Percentiles rank a stretch among this genome's conserved stretches.
Evolutionary conservation across 169 alveolate genomes (phyloP).

Genomic region (Eimeria falciformis): DNA sequence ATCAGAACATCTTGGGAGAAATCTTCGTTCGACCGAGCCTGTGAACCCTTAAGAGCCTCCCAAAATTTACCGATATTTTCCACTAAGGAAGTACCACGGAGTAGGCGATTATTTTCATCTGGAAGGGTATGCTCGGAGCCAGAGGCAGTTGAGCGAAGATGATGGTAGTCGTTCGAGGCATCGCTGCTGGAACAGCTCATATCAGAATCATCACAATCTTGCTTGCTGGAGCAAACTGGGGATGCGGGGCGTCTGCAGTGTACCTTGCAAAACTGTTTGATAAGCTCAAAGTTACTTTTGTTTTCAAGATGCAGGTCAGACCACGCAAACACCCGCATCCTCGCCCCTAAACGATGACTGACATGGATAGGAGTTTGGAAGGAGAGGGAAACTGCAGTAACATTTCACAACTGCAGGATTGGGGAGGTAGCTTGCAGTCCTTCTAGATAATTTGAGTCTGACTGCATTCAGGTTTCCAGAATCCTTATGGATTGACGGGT

Average conservation of each 20-base stretch:
- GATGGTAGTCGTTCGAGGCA: neutral
- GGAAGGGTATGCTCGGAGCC: slow-evolving; percentile 26
- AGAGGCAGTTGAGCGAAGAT: neutral
- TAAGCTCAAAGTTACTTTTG: slow-evolving; percentile 44
- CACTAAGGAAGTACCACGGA: neutral
- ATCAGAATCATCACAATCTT: neutral
- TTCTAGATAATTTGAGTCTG: too few species aligned
- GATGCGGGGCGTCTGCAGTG: slow-evolving; percentile 8
- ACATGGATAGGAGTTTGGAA: too few species aligned
- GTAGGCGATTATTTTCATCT: neutral
- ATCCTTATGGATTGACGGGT: too few species aligned
- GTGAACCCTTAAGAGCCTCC: slow-evolving; percentile 17
- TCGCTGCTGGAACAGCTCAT: neutral
- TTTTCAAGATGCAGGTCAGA: slow-evolving; percentile 69
- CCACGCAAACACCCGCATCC: slow-evolving; percentile 66
- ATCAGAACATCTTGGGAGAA: slow-evolving; percentile 54
- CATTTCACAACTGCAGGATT: too few species aligned
- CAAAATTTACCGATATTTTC: slow-evolving; percentile 48
- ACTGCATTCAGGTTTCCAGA: too few species aligned
- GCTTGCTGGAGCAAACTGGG: too few species aligned
- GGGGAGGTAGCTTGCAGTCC: too few species aligned
- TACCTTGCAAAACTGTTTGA: slow-evolving; percentile 54
- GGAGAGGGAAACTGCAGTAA: too few species aligned
- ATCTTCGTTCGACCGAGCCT: slow-evolving; percentile 19
- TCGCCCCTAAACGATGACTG: neutral